Evolutionary conservation across 2,329 filamentous ascomycete genomes (phyloP).

Genomic region (Trichoderma koningii): DNA sequence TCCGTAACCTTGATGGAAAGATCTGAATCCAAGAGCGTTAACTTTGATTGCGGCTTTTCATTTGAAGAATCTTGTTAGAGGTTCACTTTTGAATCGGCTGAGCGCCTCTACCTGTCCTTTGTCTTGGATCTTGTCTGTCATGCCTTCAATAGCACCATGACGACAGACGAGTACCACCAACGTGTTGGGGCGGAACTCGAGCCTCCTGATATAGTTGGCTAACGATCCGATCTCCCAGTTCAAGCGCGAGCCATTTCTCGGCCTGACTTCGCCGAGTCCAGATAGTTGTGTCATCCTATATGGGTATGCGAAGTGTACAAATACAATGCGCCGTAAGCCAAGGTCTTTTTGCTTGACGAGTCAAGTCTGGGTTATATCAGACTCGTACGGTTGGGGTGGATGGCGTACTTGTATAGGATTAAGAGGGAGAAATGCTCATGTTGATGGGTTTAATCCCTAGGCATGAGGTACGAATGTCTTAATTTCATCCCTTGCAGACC

Average conservation of each 20-base stretch:
- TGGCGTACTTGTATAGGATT: not conserved
- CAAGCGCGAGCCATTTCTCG: not conserved
- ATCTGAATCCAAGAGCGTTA: not conserved
- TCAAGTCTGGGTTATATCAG: too few relatives aligned
- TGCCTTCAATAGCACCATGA: not conserved
- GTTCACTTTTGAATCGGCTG: not conserved
- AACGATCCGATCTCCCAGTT: not conserved
- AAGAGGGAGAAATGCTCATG: not conserved
- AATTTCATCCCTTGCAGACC: not conserved
- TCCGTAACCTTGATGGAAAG: not conserved
- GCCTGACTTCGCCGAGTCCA: not conserved
- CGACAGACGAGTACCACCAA: not conserved
- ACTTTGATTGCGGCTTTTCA: too few relatives aligned
- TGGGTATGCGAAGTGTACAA: not conserved
- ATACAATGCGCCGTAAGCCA: too few relatives aligned
- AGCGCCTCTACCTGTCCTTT: not conserved
- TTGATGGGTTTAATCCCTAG: not conserved
- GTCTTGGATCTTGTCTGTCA: not conserved
- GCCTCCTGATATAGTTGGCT: not conserved
- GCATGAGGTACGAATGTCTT: not conserved
- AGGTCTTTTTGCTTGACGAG: too few relatives aligned
- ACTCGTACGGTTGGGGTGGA: too few relatives aligned
- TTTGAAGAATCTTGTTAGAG: not conserved
- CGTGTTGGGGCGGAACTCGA: not conserved
- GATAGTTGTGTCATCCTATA: not conserved